Evolutionary conservation across 768 basidiomycete species (phyloP), one percentile per base, ranked within the genome.

Genomic region (Kockovaella imperatae): DNA sequence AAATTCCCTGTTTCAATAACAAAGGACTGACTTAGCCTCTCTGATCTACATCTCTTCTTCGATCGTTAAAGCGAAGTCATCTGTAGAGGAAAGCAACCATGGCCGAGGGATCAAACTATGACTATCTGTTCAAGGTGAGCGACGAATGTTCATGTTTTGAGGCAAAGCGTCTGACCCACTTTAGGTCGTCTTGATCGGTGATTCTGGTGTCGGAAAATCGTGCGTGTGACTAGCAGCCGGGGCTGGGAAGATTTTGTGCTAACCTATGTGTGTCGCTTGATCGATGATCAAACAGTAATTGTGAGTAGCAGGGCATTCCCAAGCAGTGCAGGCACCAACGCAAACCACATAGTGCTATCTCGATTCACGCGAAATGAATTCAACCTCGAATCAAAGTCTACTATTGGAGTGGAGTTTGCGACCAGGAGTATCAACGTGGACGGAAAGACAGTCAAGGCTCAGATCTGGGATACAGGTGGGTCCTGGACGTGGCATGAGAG

Each of bases 331-430:
- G 13, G 3, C 26, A 41, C 13, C n/a, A 32, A 32, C 31, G 10
- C 10, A 32, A 10, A 39, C 44, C 41, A 39, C 32, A 28, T 70
- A 99, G 95, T 99, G 74, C 90, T 99, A 71, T 93, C 90, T 75
- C 89, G 95, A 68, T 99, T 99, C 81, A 99, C 95, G 59, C 83
- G 91, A 62, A 96, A 96, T 69, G 91, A 97, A 74, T 99, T 99
- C 82, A 95, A 91, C 77, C 79, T 93, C 59, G 95, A 97, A 69
- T 89, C 90, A 35, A 96, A 97, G 77, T 97, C 93, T 53, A 99
- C 95, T 20, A 97, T 99, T 72, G 93, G 95, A 45, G 93, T 99
- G 60, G 93, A 97, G 74, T 99, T 99, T 64, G 95, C 93, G 3
- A 96, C 93, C 34, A 81, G 95, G 66, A 86, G 87, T 15, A 87